Evolutionary conservation across 2,329 filamentous ascomycete genomes (phyloP), one percentile per base, ranked within the genome.

Genomic region (Blastomyces parvus): DNA sequence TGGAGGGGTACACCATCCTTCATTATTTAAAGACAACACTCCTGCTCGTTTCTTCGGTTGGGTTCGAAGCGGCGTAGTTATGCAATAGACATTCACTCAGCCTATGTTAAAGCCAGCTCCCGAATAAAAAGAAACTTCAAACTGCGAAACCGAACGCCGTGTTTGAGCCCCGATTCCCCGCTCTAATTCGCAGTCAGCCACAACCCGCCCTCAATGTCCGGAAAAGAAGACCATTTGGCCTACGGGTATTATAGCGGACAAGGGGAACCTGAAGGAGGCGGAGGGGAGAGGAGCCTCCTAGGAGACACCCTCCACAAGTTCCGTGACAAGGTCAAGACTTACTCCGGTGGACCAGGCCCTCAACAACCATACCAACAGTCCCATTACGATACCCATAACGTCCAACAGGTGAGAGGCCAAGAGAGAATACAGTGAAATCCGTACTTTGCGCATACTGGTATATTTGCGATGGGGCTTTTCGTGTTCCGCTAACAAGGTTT

Each of bases 201-300:
- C 59, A 53, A 44, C 30, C 36, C 17, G 22, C 42, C 63, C 33
- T 17, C 33, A 56, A 36, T 78, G 76, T 73, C 76, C 22, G 69
- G 73, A 59, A 70, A 76, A 63, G 79, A 84, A 66, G 80, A 84
- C 67, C 76, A 78, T 65, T 69, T 85, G 70, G 83, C 83, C 62
- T 85, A 85, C 70, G 83, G 83, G 65, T 78, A 81, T 44, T 82
- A 82, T 67, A 74, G 79, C 63, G 72, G 69, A 40, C 70, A 75
- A 69, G 70, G 69, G 64, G 69, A 67, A 66, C 74, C 64, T 59
- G 33, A 67, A 70, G 46, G n/a, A 13, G 69, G 67, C 50, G 69
- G 67, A 44, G 78, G 79, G 55, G 74, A 74, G 53, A 76, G 82
- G 50, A 80, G 81, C n/a, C 70, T 84, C 40, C 74, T 83, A 46